Conservation (phyloP, 768 basidiomycete genomes). For the Boletus rex-veris region DNA sequence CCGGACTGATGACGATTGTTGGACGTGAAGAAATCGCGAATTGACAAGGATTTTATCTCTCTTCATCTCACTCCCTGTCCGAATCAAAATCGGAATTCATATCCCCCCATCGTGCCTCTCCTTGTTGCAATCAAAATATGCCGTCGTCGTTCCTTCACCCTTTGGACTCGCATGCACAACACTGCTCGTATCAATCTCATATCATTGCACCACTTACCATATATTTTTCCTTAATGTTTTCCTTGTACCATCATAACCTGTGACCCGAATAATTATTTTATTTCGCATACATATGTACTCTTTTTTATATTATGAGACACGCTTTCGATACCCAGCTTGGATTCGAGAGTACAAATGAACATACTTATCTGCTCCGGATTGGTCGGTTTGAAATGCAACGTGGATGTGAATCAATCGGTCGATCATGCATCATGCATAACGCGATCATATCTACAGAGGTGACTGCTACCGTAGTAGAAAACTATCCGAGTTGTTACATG, state of each 20-base stretch:
- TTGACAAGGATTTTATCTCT: conserved; percentile 6
- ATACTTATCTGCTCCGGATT: too few species aligned
- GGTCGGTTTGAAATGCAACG: too few species aligned
- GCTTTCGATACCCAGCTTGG: too few species aligned
- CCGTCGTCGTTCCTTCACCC: conserved; percentile 2
- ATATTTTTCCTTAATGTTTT: background rate
- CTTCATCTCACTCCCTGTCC: background rate
- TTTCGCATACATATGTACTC: background rate
- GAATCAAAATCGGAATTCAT: background rate
- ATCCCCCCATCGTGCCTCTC: too few species aligned
- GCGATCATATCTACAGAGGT: too few species aligned
- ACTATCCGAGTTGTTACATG: too few species aligned
- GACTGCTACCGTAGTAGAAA: too few species aligned
- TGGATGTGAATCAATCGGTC: too few species aligned
- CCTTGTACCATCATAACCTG: background rate
- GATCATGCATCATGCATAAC: too few species aligned
- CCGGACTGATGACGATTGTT: conserved; percentile 74
- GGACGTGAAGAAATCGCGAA: conserved; percentile 34
- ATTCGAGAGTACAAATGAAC: too few species aligned
- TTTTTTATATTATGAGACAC: background rate
- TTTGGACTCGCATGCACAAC: background rate
- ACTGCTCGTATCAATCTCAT: background rate
- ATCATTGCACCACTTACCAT: background rate
- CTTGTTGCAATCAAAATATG: background rate
- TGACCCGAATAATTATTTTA: conserved; percentile 5